Evolutionary conservation across 441 rosid genomes (phyloP), one percentile per base, ranked within the genome.

Genomic region (Metrosideros polymorpha): DNA sequence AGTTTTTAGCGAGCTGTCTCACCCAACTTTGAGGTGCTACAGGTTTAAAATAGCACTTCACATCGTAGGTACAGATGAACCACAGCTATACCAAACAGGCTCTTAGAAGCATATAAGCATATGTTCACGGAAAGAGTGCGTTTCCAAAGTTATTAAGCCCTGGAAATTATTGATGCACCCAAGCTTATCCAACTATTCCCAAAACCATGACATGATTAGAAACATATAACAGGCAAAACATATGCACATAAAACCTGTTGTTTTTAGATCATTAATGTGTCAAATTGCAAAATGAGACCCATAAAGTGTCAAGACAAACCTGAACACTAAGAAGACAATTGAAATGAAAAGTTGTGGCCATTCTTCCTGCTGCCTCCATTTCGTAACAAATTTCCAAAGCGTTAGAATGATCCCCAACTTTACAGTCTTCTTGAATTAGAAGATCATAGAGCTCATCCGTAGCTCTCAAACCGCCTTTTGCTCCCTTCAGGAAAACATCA

Each of bases 281-380:
- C 77, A 19, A 42, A 35, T 35, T 8, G 42, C 75, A 61, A 32
- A 61, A 61, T 30, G 8, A 61, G 42, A 6, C 42, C 24, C 75
- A 12, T 61, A 61, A 61, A 53, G 59, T 85, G 57, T 85, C 50
- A 45, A 52, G 55, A 84, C 83, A 87, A 92, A 97, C 99, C 95
- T 97, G 99, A 50, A 94, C 97, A 54, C 99, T 96, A 85, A 97
- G 98, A 88, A 97, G 98, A 89, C 97, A 94, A 88, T 97, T 97
- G 91, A 96, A 97, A 93, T 97, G 99, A 89, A 94, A 96, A 18
- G 99, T 97, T 4, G 99, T 97, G 4, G 99, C 99, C 93, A 93
- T 92, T 59, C 99, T 90, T 55, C 99, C 99, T 45, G 98, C 98
- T 18, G 98, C 98, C 89, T 97, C 99, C 99, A 97, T 97, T 89